Conservation (phyloP, 2,329 filamentous ascomycete genomes). For the Fusarium drepaniforme region DNA sequence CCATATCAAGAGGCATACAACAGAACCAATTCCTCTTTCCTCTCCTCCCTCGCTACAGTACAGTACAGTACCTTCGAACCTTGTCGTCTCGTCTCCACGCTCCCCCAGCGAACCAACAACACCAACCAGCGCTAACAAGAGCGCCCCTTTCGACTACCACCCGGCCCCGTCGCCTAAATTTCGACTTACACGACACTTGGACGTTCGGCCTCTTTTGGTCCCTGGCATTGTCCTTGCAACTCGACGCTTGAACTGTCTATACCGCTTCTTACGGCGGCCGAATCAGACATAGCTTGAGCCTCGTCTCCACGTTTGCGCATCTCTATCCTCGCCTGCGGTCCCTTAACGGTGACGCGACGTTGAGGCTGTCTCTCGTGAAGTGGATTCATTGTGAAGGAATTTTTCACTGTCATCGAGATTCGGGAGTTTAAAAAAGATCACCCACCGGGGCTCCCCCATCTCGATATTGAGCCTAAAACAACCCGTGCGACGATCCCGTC, state of each 20-base stretch:
- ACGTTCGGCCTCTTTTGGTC: conserved; percentile 9
- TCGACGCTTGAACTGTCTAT: conserved; percentile 34
- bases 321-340: conserved; percentile 35
- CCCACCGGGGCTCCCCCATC: conserved; percentile 18
- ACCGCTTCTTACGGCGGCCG: conserved; percentile 36
- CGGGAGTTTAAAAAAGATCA: conserved; percentile 17
- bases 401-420: conserved; percentile 40
- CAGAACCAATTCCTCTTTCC: not conserved
- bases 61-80: not conserved
- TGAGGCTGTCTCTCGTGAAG: conserved; percentile 34
- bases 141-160: conserved; percentile 27
- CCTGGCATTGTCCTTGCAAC: conserved; percentile 15
- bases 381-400: conserved; percentile 32
- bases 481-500: conserved; percentile 13
- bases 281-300: conserved; percentile 40
- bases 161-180: conserved; percentile 28
- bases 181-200: conserved; percentile 41
- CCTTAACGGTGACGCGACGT: conserved; percentile 43
- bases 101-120: conserved; percentile 13
- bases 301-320: conserved; percentile 43
- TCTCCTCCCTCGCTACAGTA: not conserved
- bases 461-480: conserved; percentile 33
- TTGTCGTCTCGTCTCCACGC: conserved; percentile 6
- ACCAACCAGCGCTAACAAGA: conserved; percentile 27
- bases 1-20: not conserved